Evolutionary conservation across 2,329 filamentous ascomycete genomes (phyloP).

Genomic region (Cytospora chrysosperma): DNA sequence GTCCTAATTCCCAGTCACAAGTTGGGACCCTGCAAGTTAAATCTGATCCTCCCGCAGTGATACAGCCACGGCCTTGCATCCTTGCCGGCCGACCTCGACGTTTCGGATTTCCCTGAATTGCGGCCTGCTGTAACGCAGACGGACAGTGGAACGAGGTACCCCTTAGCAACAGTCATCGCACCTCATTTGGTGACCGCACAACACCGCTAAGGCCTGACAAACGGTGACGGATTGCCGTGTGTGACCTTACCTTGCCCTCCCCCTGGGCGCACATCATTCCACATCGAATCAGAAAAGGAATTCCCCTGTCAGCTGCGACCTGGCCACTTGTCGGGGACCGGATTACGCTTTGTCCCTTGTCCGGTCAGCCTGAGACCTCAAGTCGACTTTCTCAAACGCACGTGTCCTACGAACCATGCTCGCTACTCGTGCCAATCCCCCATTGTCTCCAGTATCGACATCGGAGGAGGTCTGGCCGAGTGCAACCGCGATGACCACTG

Average conservation of each 20-base stretch:
- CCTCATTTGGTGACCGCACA: background rate
- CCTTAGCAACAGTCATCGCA: constrained; percentile 2
- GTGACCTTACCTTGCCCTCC: background rate
- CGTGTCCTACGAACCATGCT: constrained; percentile 20
- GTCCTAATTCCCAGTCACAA: constrained; percentile 11
- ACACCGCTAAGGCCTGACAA: constrained; percentile 1
- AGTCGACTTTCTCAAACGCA: constrained; percentile 1
- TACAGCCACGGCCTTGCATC: constrained; percentile 5
- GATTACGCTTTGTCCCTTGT: background rate
- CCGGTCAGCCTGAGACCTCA: constrained; percentile 6
- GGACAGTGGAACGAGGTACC: background rate
- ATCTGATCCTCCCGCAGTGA: constrained; percentile 16
- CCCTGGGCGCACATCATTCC: background rate
- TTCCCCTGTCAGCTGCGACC: background rate
- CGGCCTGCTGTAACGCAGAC: constrained; percentile 16
- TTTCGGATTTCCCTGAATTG: constrained; percentile 15
- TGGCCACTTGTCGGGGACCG: background rate
- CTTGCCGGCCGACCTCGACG: constrained; percentile 17
- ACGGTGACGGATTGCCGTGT: constrained; percentile 14
- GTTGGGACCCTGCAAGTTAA: constrained; percentile 14
- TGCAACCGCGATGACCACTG: constrained; percentile 58
- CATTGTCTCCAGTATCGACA: constrained; percentile 78
- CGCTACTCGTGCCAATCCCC: constrained; percentile 53
- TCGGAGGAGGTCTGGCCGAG: constrained; percentile 81
- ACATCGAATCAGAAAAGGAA: background rate